These are phyloP conservation scores for Neofusicoccum umdonicola DNA, from an alignment of 2,329 filamentous ascomycete species.

Conservation along the genomic window DNA sequence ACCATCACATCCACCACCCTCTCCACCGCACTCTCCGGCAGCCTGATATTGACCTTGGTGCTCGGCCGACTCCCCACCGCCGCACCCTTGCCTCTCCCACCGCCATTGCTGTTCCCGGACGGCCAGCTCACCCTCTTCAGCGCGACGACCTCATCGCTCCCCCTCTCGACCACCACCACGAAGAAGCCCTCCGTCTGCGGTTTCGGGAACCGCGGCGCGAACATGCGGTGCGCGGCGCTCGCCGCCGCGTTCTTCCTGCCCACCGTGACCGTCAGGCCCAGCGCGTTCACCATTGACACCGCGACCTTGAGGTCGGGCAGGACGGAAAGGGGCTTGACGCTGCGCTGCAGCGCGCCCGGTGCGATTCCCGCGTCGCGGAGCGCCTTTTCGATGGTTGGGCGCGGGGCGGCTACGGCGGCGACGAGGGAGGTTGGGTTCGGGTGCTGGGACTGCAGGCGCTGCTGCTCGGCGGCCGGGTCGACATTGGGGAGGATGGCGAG, in stretches of 20 bases:
- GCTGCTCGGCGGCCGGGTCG: slow-evolving; percentile 41
- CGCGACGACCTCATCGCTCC: slow-evolving; percentile 73
- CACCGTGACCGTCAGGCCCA: slow-evolving; percentile 63
- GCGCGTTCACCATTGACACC: slow-evolving; percentile 59
- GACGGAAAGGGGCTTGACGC: slow-evolving; percentile 59
- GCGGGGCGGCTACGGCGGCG: slow-evolving; percentile 32
- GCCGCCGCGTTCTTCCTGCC: slow-evolving; percentile 62
- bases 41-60: slow-evolving; percentile 55
- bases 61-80: slow-evolving; percentile 44
- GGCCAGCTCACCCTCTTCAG: slow-evolving; percentile 84
- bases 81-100: slow-evolving; percentile 25
- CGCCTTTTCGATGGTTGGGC: slow-evolving; percentile 33
- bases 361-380: slow-evolving; percentile 53
- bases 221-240: slow-evolving; percentile 71
- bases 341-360: slow-evolving; percentile 43
- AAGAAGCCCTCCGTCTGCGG: slow-evolving; percentile 94
- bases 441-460: slow-evolving; percentile 41
- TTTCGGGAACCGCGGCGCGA: slow-evolving; percentile 87
- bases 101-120: slow-evolving; percentile 25
- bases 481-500: slow-evolving; percentile 78
- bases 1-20: slow-evolving; percentile 72
- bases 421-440: slow-evolving; percentile 37
- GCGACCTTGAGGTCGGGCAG: slow-evolving; percentile 69
- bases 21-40: slow-evolving; percentile 54
- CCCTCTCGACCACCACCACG: slow-evolving; percentile 67